Percentiles rank a stretch among this genome's conserved stretches.
phyloP scores from a whole-genome alignment of 495 filamentous ascomycete genomes.

The Bathelium albidoporum region DNA sequence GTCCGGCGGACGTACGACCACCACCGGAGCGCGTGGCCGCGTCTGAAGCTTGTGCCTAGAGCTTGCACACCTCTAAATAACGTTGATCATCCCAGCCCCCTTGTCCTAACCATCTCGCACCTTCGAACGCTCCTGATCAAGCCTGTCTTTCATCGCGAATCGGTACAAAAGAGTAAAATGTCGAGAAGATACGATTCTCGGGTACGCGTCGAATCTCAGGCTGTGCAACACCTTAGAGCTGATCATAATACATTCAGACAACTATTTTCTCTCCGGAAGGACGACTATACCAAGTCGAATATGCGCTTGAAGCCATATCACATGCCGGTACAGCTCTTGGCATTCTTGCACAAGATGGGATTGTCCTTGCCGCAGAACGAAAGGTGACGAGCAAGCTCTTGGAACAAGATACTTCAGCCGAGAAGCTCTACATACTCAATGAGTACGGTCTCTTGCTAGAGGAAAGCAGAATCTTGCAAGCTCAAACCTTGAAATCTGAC shows the following conservation, averaged over 20 bases:
- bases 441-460: conserved; percentile 57
- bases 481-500: not conserved
- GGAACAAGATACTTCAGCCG: conserved; percentile 97
- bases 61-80: conserved; percentile 10
- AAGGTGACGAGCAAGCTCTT: conserved; percentile 99
- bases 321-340: conserved; percentile 95
- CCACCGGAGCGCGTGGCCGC: conserved; percentile 12
- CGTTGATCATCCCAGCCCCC: conserved; percentile 8
- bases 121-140: not conserved
- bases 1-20: not conserved
- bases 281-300: conserved; percentile 97
- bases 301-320: conserved; percentile 96
- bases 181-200: conserved; percentile 97
- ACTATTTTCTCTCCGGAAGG: conserved; percentile 99
- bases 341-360: conserved; percentile 94
- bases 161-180: conserved; percentile 44
- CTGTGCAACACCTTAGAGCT: not conserved
- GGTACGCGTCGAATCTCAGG: conserved; percentile 43
- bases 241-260: conserved; percentile 47
- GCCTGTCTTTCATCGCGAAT: not conserved
- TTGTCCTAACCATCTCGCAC: conserved; percentile 1
- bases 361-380: conserved; percentile 95
- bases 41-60: conserved; percentile 26
- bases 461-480: not conserved
- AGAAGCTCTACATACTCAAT: conserved; percentile 99